These are phyloP conservation scores for Fusarium equiseti DNA, from an alignment of 2,329 filamentous ascomycete genomes.

Conservation along the genomic window DNA sequence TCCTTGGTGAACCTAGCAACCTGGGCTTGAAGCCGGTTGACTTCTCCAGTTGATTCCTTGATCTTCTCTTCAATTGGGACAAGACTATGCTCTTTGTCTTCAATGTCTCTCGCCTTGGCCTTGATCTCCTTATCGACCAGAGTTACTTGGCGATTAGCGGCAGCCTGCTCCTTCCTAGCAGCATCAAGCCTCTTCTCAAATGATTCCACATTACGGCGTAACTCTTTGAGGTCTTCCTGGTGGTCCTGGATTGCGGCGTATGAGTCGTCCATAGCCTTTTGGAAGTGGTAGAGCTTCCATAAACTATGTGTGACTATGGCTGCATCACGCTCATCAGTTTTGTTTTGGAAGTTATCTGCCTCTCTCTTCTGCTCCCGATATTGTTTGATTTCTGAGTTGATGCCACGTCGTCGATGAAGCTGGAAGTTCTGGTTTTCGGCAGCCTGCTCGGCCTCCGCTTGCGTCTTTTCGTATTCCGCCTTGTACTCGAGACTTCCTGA, in stretches of 20 bases:
- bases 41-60: constrained; percentile 77
- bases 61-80: constrained; percentile 95
- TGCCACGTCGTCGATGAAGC: constrained; percentile 87
- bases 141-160: constrained; percentile 79
- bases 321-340: constrained; percentile 89
- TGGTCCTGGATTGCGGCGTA: constrained; percentile 91
- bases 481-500: constrained; percentile 97
- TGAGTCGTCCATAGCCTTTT: constrained; percentile 92
- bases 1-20: constrained; percentile 81
- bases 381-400: constrained; percentile 98
- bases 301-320: constrained; percentile 93
- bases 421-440: constrained; percentile 90
- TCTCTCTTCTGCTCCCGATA: constrained; percentile 98
- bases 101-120: constrained; percentile 85
- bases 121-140: constrained; percentile 90
- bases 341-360: constrained; percentile 91
- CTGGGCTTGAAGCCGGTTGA: constrained; percentile 75
- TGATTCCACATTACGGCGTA: constrained; percentile 86
- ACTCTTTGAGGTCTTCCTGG: constrained; percentile 94
- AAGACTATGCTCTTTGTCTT: constrained; percentile 85
- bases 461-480: constrained; percentile 90
- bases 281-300: constrained; percentile 97
- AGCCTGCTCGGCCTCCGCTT: constrained; percentile 86
- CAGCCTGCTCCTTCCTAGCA: constrained; percentile 85
- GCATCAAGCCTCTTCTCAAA: constrained; percentile 84